Evolutionary conservation across 2,329 filamentous ascomycete species (phyloP).

Genomic region (Hypoxylon sp.): DNA sequence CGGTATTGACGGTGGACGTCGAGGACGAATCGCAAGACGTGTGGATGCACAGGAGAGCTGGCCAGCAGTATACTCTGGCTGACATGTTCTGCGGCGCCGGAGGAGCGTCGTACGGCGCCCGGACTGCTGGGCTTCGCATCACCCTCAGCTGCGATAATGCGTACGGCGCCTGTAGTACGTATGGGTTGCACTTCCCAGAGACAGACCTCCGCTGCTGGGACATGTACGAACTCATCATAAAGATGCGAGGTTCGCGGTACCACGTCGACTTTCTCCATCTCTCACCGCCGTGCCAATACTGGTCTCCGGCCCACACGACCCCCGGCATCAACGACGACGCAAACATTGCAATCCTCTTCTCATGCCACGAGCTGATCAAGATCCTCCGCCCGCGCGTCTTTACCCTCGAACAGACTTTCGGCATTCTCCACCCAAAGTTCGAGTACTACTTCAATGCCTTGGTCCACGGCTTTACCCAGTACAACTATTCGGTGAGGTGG

Average conservation of each 20-base stretch:
- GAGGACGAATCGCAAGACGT: slow-evolving; percentile 19
- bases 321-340: slow-evolving; percentile 66
- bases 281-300: slow-evolving; percentile 80
- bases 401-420: slow-evolving; percentile 82
- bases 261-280: slow-evolving; percentile 75
- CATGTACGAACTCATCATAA: slow-evolving; percentile 58
- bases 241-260: slow-evolving; percentile 40
- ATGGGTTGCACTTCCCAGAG: slow-evolving; percentile 64
- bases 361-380: slow-evolving; percentile 63
- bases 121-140: slow-evolving; percentile 60
- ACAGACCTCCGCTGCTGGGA: slow-evolving; percentile 57
- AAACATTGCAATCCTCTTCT: slow-evolving; percentile 69
- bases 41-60: slow-evolving; percentile 35
- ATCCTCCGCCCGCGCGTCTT: slow-evolving; percentile 70
- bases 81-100: slow-evolving; percentile 71
- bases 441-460: slow-evolving; percentile 64
- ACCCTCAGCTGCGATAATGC: slow-evolving; percentile 71
- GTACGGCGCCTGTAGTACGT: slow-evolving; percentile 62
- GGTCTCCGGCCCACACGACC: slow-evolving; percentile 74
- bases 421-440: slow-evolving; percentile 64
- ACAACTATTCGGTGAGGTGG: slow-evolving; percentile 76
- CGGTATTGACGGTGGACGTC: slow-evolving; percentile 26
- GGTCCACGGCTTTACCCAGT: slow-evolving; percentile 68
- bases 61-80: slow-evolving; percentile 61
- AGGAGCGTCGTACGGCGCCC: slow-evolving; percentile 64